phyloP scores from a whole-genome alignment of 345 rosid genomes.

The Populus alba region DNA sequence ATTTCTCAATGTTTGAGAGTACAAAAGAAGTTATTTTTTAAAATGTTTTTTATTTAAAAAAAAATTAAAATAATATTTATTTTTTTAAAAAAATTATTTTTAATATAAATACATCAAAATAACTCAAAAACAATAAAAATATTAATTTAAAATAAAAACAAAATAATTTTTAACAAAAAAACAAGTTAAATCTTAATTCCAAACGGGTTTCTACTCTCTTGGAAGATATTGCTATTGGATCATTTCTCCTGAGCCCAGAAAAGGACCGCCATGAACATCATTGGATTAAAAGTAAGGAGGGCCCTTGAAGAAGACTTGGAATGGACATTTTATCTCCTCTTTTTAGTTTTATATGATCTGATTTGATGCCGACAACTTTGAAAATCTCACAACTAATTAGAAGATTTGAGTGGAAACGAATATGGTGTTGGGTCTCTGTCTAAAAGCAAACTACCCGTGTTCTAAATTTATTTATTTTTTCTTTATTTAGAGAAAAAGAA shows the following conservation, averaged over 20 bases:
- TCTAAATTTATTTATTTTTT: not conserved
- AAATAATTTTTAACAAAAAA: too few relatives aligned
- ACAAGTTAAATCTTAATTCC: too few relatives aligned
- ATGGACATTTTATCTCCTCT: not conserved
- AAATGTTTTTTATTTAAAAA: too few relatives aligned
- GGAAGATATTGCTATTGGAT: not conserved
- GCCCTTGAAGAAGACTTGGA: not conserved
- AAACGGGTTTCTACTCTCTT: too few relatives aligned
- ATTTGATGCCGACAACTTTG: not conserved
- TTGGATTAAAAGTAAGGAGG: too few relatives aligned
- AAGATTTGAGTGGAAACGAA: not conserved
- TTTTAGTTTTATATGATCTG: not conserved
- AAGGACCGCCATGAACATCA: not conserved
- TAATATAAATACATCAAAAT: too few relatives aligned
- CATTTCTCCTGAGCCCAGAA: not conserved
- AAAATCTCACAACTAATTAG: not conserved
- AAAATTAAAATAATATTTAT: too few relatives aligned
- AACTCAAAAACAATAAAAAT: too few relatives aligned
- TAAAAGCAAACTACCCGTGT: not conserved
- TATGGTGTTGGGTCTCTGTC: not conserved
- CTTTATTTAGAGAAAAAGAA: not conserved
- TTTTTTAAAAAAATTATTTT: too few relatives aligned
- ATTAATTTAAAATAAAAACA: too few relatives aligned
- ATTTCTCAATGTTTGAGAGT: too few relatives aligned
- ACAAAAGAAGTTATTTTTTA: too few relatives aligned